phyloP scores from a whole-genome alignment of 257 asterid species.

The Petunia axillaris region DNA sequence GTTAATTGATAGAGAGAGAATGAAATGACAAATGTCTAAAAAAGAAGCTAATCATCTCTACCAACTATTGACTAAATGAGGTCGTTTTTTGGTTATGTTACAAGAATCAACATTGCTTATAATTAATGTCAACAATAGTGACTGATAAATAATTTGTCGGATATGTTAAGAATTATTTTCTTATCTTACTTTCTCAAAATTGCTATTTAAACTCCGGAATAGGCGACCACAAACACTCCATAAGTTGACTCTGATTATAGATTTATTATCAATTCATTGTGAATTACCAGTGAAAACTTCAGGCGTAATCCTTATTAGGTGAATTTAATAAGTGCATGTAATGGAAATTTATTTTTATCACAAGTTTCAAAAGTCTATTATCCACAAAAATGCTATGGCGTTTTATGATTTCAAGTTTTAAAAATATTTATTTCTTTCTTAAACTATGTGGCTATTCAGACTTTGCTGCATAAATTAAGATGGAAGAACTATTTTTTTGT shows the following conservation, averaged over 20 bases:
- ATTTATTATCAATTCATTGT: neutral
- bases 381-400: too few species aligned
- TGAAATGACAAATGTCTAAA: neutral
- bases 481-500: too few species aligned
- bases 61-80: neutral
- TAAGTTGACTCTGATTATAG: neutral
- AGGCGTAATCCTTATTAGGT: too few species aligned
- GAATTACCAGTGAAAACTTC: neutral
- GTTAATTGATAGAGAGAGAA: neutral
- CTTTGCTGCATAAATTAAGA: too few species aligned
- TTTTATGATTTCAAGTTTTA: too few species aligned
- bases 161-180: neutral
- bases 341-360: too few species aligned
- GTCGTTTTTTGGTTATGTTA: neutral
- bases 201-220: too few species aligned
- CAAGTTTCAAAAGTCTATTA: too few species aligned
- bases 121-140: neutral
- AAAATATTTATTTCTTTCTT: too few species aligned
- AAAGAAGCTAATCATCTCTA: neutral
- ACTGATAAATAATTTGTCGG: neutral
- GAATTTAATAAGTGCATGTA: too few species aligned
- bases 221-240: too few species aligned
- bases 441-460: too few species aligned
- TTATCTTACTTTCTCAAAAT: neutral
- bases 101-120: constrained; percentile 5